Evolutionary conservation across 805 yeast genomes (phyloP), one percentile per base, ranked within the genome.

Genomic region (Phaffomyces opuntiae): DNA sequence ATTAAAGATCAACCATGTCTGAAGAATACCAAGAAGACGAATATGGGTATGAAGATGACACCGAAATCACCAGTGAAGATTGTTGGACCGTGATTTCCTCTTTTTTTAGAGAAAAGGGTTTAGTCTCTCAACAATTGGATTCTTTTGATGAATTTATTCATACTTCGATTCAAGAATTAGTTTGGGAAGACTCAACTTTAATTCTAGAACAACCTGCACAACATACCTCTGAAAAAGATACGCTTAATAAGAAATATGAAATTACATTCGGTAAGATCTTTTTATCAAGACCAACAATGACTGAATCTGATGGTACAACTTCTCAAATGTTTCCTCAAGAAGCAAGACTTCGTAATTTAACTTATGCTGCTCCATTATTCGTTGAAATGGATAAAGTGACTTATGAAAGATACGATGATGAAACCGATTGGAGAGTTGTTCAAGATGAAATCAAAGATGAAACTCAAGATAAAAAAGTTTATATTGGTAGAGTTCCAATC

Each of bases 301-400:
- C 98, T 19, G 99, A 93, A 71, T 96, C 98, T 16, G 99, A 93
- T 70, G 99, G 99, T 72, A 89, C 96, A n/a, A 91, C 98, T n/a
- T 91, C 89, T 60, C 95, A 96, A 13, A 81, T 93, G 82, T 87
- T 87, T 62, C 99, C 99, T 11, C 99, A 95, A 68, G 99, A 93
- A 66, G 98, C 99, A 8, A 79, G 99, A 59, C 75, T 93, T 53
- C 82, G 99, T 69, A 93, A 93, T 64, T 75, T 93, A 69, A 93
- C 99, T 0, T 93, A 93, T 64, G 87, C 97, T 5, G 87, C 97
- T 31, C 97, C 98, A 35, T 75, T 93, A 43, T 93, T 93, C 60
- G 96, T 93, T 26, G 98, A 93, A 63, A 91, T 93, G 86, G 80
- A 86, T 58, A 93, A 93, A 67, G 78, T 85, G 54, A 93, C 93